Evolutionary conservation across 2,329 filamentous ascomycete species (phyloP), one percentile per base, ranked within the genome.

Genomic region (Epichloe hybrida): DNA sequence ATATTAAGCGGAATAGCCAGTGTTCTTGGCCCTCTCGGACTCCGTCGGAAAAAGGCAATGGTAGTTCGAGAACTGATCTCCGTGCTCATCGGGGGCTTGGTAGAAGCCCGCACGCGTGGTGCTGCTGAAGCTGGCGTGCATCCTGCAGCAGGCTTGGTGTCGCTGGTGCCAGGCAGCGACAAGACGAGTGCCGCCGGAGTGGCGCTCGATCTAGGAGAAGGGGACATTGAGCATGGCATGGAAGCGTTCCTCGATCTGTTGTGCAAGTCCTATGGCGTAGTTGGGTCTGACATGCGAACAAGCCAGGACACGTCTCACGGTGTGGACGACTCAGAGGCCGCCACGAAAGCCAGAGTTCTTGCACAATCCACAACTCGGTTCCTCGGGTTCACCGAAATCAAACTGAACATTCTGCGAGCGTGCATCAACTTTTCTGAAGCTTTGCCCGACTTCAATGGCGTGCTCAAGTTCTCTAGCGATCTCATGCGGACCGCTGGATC

Each of bases 121-220:
- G 93, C 93, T 40, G 90, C 93, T n/a, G 93, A 97, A 62, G 87
- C 93, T 61, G 93, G 91, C 3, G 88, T 98, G 37, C 91, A 97
- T 67, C 93, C 93, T 40, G 91, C 91, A 17, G 88, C 91, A 9
- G 90, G 88, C 0, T 71, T 96, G 48, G 83, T 88, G 27, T 83
- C 84, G 12, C 70, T 93, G 34, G 84, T 81, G 56, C 71, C 77
- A 11, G 66, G 70, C 3, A 71, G 69, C 51, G 72, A 73, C 1
- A 73, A 73, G 41, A 66, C 65, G 20, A 74, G 71, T 52, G 76
- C 75, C 9, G 70, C 74, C 7, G 71, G 75, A 36, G 76, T 73
- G 2, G 52, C 52, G 15, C 69, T 84, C 35, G 80, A 84, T 57
- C 69, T 86, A 13, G 75, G 74, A 6, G 80, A 83, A 58, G 77